Base-by-base conservation (phyloP, 108 stramenopile genomes). In the Hondaea fermentalgiana region DNA sequence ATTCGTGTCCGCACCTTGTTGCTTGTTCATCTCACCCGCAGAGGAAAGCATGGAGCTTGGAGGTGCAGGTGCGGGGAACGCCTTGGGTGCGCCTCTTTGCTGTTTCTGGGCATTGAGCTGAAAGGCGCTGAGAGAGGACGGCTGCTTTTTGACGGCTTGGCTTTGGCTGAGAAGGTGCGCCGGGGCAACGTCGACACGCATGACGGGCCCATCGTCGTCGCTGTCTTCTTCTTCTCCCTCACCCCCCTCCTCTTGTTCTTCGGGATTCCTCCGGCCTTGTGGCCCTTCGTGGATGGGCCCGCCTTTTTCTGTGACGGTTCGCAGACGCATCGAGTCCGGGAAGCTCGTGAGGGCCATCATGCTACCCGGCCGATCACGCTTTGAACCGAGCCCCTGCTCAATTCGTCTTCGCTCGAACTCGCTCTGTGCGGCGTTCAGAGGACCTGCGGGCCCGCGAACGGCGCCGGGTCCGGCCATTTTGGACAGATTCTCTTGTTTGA, bases 301-400 rank as follows among this genome's bases (percentile, higher is more conserved):
- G 23, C 49, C 23, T 21, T 45, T 51, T 51, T 83, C 72, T 5
- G 72, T 45, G 47, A 83, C 72, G n/a, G 72, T 83, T 8, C 49
- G 44, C 5, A 83, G 72, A 5, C 72, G 72, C 14, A 51, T 23
- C 10, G 72, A 21, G 72, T 83, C 47, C 5, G 17, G 44, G 21
- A 83, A 83, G 17, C 14, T 51, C 5, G 72, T 83, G 5, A 83
- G 49, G 72, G 6, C 49, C n/a, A 45, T 45, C 72, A 83, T 83
- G 25, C 72, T 83, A 5, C 72, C 72, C 47, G 72, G 72, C 10
- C 72, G 72, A 43, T 43, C 44, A 5, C 72, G 44, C 72, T 83
- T 83, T 51, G 72, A 51, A n/a, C 72, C 72, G 47, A 83, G 44
- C 72, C 72, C 72, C 49, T 83, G 72, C 72, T 83, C 47, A 5